These are phyloP conservation scores for Fusarium foetens DNA, from an alignment of 2,329 filamentous ascomycete genomes.

Conservation along the genomic window DNA sequence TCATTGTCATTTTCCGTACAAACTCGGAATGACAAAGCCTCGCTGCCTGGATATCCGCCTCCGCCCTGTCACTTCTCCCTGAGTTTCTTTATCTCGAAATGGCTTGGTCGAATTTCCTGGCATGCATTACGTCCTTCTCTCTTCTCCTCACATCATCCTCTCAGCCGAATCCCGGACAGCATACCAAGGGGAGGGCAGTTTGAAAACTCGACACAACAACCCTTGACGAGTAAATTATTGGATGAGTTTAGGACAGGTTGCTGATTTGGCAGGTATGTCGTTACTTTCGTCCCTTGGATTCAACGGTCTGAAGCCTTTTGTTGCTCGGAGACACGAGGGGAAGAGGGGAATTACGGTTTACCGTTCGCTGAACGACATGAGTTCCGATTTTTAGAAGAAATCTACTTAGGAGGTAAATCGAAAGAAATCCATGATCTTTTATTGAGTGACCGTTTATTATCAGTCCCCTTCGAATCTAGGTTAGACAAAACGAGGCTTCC, in stretches of 20 bases:
- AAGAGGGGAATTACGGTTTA: not conserved
- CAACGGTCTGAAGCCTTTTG: not conserved
- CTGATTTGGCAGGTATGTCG: too few relatives aligned
- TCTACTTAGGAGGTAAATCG: not conserved
- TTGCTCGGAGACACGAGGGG: not conserved
- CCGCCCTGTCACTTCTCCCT: not conserved
- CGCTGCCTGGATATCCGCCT: not conserved
- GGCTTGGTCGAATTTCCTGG: fast-evolving
- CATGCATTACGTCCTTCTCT: not conserved
- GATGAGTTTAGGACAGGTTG: not conserved
- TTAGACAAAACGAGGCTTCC: not conserved
- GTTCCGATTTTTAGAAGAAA: not conserved
- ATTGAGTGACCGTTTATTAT: not conserved
- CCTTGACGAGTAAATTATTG: not conserved
- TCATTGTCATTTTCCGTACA: not conserved
- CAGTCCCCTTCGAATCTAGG: not conserved
- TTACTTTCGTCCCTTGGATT: too few relatives aligned
- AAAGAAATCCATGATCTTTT: not conserved
- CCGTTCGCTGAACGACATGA: not conserved
- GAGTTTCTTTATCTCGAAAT: not conserved
- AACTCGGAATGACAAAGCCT: not conserved
- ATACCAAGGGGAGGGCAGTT: not conserved
- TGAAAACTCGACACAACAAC: not conserved
- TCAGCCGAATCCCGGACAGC: not conserved
- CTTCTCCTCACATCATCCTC: not conserved